Evolutionary conservation across 2,329 filamentous ascomycete genomes (phyloP), one percentile per base, ranked within the genome.

Genomic region (Daldinia sp.): DNA sequence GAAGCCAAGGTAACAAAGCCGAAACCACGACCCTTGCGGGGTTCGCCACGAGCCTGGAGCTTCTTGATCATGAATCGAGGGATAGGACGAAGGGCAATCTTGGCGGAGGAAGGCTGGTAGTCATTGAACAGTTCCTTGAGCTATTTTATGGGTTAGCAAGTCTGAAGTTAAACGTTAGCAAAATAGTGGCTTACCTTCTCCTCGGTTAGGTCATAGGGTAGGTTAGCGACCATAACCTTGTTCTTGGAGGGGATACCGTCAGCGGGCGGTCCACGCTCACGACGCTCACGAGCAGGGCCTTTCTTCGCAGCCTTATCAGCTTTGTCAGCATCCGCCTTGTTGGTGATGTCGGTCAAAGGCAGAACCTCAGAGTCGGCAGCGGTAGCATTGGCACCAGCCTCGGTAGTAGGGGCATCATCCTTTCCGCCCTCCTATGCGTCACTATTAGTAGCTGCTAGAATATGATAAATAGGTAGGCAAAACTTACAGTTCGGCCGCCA

Each of bases 51-150:
- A 75, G 94, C 94, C 83, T 97, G 94, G 67, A 99, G 92, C 88
- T 99, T 99, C 90, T 97, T 97, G 83, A 99, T 95, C 95, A 99
- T 99, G 86, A 98, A 99, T 75, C 94, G 94, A 72, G 95, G 95
- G 72, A 99, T 99, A 53, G 95, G 95, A 74, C 95, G 94, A 73
- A 99, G 92, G 71, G 95, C 95, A 76, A 99, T 98, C 89, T 98
- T 99, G 80, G 95, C 94, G 69, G 93, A 96, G 72, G 90, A 90
- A 66, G 95, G 95, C 77, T 93, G 86, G 84, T 97, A 99, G 68
- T 88, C 92, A 75, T 87, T 85, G 82, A 99, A 99, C 75, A 99
- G 92, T 80, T 99, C 94, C 84, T 97, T 94, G 77, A 99, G 93
- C 95, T 98, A 68, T 74, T 68, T 75, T 57, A 77, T n/a, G 72